These are phyloP conservation scores for Phytophthora pistaciae DNA, from an alignment of 352 stramenopile species.

Conservation along the genomic window DNA sequence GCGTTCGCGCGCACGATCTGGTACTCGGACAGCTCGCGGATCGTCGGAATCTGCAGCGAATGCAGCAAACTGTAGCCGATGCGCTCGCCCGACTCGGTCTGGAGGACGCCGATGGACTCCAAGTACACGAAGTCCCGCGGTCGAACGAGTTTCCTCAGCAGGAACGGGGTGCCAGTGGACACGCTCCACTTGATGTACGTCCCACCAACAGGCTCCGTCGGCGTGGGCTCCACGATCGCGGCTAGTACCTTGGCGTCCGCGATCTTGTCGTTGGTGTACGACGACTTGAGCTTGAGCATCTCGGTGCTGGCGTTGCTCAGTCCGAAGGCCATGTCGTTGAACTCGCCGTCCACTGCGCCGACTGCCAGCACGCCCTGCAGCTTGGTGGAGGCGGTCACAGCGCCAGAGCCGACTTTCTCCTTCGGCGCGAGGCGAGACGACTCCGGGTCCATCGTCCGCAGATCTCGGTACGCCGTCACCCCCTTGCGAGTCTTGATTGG, in stretches of 20 bases:
- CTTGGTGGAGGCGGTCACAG: conserved; percentile 36
- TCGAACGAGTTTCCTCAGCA: conserved; percentile 46
- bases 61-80: conserved; percentile 62
- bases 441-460: conserved; percentile 23
- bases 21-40: conserved; percentile 32
- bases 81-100: conserved; percentile 32
- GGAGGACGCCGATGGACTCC: conserved; percentile 45
- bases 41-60: conserved; percentile 54
- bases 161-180: conserved; percentile 31
- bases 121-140: conserved; percentile 60
- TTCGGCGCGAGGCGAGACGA: conserved; percentile 25
- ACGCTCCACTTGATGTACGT: conserved; percentile 56
- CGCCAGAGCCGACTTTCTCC: conserved; percentile 31
- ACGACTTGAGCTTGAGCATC: conserved; percentile 44
- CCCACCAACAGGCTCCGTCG: conserved; percentile 48
- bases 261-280: conserved; percentile 63
- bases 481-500: conserved; percentile 36
- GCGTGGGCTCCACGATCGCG: conserved; percentile 40
- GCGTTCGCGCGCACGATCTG: conserved; percentile 49
- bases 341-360: conserved; percentile 36
- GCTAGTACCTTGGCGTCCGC: conserved; percentile 57
- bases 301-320: conserved; percentile 36
- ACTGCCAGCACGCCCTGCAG: conserved; percentile 33
- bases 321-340: conserved; percentile 56
- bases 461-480: conserved; percentile 40